Conservation (phyloP, 192 early-diverging fungal genomes). For the Entophlyctis luteolus region DNA sequence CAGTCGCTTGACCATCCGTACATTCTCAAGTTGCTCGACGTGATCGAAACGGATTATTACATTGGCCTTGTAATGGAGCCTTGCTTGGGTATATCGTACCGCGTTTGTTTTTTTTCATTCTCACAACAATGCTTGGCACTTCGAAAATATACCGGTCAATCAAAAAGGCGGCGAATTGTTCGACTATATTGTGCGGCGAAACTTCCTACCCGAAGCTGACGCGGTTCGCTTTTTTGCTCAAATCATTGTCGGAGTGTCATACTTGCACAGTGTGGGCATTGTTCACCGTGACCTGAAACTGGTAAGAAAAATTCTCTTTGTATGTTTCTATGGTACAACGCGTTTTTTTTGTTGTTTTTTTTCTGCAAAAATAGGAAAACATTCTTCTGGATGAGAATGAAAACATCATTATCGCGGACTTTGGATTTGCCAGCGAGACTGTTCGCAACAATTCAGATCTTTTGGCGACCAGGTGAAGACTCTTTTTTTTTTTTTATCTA, state of each 20-base stretch:
- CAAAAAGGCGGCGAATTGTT: slow-evolving; percentile 88
- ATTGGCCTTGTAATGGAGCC: slow-evolving; percentile 96
- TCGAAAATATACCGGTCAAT: not conserved
- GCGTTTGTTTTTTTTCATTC: not conserved
- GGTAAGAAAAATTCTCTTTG: slow-evolving; percentile 44
- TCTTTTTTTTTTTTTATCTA: too few relatives aligned
- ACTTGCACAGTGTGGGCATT: slow-evolving; percentile 88
- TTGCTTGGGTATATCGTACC: slow-evolving; percentile 2
- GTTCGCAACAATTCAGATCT: slow-evolving; percentile 55
- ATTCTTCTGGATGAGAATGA: slow-evolving; percentile 84
- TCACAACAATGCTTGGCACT: not conserved
- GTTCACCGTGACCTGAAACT: slow-evolving; percentile 97
- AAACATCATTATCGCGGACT: slow-evolving; percentile 96
- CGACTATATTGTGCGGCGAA: slow-evolving; percentile 93
- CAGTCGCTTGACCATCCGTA: slow-evolving; percentile 84
- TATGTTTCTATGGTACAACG: not conserved
- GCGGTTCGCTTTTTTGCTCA: slow-evolving; percentile 90
- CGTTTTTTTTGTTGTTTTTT: not conserved
- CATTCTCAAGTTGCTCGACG: slow-evolving; percentile 90
- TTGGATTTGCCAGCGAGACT: slow-evolving; percentile 96
- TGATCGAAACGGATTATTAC: slow-evolving; percentile 92
- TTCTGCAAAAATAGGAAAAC: slow-evolving; percentile 69
- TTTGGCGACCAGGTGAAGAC: slow-evolving; percentile 89
- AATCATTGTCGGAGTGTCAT: slow-evolving; percentile 85
- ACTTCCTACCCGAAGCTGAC: slow-evolving; percentile 87